phyloP scores from a whole-genome alignment of 495 filamentous ascomycete genomes.

The Corynascus novoguineensis region DNA sequence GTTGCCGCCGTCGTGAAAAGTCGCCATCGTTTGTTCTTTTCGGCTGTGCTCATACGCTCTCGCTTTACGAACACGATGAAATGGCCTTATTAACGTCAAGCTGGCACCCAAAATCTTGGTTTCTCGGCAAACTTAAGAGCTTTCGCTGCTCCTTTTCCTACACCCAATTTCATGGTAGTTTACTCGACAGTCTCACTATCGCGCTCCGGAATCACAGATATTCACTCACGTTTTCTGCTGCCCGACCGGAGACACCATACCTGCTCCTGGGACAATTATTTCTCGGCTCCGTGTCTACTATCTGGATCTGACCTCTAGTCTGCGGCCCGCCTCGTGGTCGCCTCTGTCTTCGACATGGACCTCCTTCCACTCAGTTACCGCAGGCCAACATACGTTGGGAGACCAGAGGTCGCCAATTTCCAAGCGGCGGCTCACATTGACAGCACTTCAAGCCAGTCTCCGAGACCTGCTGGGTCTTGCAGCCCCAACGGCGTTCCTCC shows the following conservation, averaged over 20 bases:
- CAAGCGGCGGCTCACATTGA: constrained; percentile 24
- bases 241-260: too few relatives aligned
- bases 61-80: too few relatives aligned
- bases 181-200: too few relatives aligned
- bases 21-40: too few relatives aligned
- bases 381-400: constrained; percentile 35
- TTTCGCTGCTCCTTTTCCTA: background rate
- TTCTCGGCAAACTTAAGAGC: background rate
- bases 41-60: too few relatives aligned
- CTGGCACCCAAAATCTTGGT: background rate
- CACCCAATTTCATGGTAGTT: too few relatives aligned
- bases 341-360: constrained; percentile 20
- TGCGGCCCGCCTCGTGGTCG: background rate
- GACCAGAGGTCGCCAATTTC: constrained; percentile 20
- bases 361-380: constrained; percentile 34
- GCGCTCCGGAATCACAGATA: too few relatives aligned
- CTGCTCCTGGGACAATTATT: too few relatives aligned
- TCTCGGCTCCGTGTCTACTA: too few relatives aligned
- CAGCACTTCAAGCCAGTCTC: constrained; percentile 17
- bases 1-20: too few relatives aligned
- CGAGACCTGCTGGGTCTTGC: constrained; percentile 21
- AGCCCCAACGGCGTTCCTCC: constrained; percentile 52
- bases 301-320: background rate
- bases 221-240: too few relatives aligned
- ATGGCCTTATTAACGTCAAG: too few relatives aligned